Evolutionary conservation across 768 basidiomycete genomes (phyloP), one percentile per base, ranked within the genome.

Genomic region (Cubamyces lactineus): DNA sequence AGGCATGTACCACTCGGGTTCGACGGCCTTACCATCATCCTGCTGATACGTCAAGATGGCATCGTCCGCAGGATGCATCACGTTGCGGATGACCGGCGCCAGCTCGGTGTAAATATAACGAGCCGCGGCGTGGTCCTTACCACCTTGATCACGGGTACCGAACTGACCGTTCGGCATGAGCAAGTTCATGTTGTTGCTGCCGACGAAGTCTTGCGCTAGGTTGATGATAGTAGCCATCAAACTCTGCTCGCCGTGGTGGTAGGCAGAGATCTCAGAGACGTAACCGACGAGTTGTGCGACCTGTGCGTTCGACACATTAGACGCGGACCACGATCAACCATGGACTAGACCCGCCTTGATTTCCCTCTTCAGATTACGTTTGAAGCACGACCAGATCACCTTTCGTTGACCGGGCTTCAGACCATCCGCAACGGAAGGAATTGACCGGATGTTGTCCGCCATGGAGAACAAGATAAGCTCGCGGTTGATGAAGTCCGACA

Each of bases 401-500:
- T 99, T 99, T 41, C 97, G 82, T 71, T 99, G 97, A 73, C 95
- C 96, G 42, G 97, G 96, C 75, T 99, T 99, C 59, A 99, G 79
- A 47, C 97, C 97, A 72, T 98, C 97, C 13, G 87, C 86, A 16
- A 93, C 84, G 0, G 91, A 97, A 2, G 97, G 97, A 66, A 99
- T 98, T 4, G 97, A 99, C 58, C 97, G 95, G 65, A 97, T 85
- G 70, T 98, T 98, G 72, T 99, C 97, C 4, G 97, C 97, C 94
- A 98, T 98, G 1, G 97, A 99, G 83, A 98, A 99, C 26, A 98
- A 82, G 62, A 99, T 98, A 48, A 99, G 78, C 72, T 99, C 97
- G 75, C 87, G 93, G 80, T 99, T 98, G 78, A 99, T 96, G 73
- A 99, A 99, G 69, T 99, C 96, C 0, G 89, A 84, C 72, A 88